These are phyloP conservation scores for Euphorbia lathyris DNA, from an alignment of 345 rosid genomes.

Conservation along the genomic window DNA sequence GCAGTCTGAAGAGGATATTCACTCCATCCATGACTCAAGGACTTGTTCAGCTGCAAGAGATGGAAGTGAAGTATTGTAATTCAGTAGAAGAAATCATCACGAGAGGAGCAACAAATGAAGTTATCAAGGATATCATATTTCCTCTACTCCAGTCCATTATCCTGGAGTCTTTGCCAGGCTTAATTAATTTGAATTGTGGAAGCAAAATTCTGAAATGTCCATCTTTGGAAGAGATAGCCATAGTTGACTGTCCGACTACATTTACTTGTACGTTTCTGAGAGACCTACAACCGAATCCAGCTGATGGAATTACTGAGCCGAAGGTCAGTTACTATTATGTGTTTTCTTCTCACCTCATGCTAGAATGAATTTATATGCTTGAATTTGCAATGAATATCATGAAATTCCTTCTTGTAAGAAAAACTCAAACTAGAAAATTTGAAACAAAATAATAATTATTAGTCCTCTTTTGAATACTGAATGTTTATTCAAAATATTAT, in stretches of 20 bases:
- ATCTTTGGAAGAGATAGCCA: background rate
- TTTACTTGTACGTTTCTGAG: conserved; percentile 4
- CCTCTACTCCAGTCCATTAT: background rate
- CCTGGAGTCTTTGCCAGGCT: conserved; percentile 6
- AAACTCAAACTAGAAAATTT: too few species aligned
- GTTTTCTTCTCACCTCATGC: background rate
- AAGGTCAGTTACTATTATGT: conserved; percentile 3
- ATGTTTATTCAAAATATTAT: too few species aligned
- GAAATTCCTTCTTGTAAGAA: too few species aligned
- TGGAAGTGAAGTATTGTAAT: conserved; percentile 8
- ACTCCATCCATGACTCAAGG: background rate
- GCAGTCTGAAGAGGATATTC: conserved; percentile 1
- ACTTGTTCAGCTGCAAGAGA: conserved; percentile 5
- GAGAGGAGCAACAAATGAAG: background rate
- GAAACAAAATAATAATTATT: too few species aligned
- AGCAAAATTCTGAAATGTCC: background rate
- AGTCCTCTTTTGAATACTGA: too few species aligned
- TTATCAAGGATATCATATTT: background rate
- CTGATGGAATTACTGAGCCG: background rate
- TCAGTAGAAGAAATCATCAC: conserved; percentile 4
- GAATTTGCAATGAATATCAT: background rate
- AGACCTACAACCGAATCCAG: background rate
- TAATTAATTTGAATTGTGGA: background rate
- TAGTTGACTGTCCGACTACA: background rate
- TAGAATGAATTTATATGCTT: background rate